Conservation (phyloP, 1,284 basidiomycete species). For the Trichosporon sp. region DNA sequence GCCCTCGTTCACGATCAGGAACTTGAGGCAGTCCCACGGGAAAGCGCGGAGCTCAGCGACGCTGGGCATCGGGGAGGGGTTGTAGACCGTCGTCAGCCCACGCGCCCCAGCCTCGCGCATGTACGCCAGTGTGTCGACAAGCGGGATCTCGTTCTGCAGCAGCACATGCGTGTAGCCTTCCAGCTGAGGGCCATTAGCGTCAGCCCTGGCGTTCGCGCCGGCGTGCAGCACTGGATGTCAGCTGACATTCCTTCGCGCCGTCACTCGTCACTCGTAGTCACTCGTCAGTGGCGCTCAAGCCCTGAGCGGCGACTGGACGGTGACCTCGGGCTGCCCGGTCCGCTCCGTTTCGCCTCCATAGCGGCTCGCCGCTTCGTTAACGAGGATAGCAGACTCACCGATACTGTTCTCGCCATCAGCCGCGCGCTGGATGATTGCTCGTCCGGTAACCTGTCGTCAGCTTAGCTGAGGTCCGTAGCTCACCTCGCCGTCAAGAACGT, state of each 20-base stretch:
- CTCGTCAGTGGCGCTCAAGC: constrained; percentile 6
- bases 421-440: constrained; percentile 59
- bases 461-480: constrained; percentile 20
- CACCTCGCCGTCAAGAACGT: constrained; percentile 44
- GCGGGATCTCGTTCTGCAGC: constrained; percentile 64
- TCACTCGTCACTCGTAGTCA: not conserved
- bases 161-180: constrained; percentile 57
- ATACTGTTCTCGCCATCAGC: constrained; percentile 59
- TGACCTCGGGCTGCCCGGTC: not conserved
- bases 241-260: not conserved
- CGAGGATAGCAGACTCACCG: constrained; percentile 41
- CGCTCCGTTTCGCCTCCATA: not conserved
- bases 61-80: constrained; percentile 62
- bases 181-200: constrained; percentile 29
- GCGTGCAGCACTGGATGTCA: constrained; percentile 51
- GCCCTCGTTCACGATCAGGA: constrained; percentile 63
- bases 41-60: constrained; percentile 55
- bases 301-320: not conserved
- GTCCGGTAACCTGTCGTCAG: constrained; percentile 52
- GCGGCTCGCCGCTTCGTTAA: not conserved
- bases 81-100: constrained; percentile 58
- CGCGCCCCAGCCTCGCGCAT: constrained; percentile 44
- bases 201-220: constrained; percentile 52
- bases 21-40: constrained; percentile 59
- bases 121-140: constrained; percentile 58